phyloP scores from a whole-genome alignment of 768 basidiomycete genomes.

The Lactarius pseudohatsudake region DNA sequence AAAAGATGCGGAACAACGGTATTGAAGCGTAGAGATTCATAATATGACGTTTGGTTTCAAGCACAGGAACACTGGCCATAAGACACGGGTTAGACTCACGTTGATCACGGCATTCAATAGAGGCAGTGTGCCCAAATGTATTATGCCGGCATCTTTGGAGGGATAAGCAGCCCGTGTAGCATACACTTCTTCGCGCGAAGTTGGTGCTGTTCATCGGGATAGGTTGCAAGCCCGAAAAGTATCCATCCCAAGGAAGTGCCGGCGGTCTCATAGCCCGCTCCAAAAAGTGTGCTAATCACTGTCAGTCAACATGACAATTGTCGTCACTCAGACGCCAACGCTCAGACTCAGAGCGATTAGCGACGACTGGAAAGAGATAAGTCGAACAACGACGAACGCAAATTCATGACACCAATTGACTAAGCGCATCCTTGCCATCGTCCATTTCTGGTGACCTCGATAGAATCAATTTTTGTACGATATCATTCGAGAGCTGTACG shows the following conservation, averaged over 20 bases:
- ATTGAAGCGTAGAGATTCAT: conserved; percentile 33
- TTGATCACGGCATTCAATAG: conserved; percentile 25
- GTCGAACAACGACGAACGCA: background rate
- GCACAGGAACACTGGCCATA: background rate
- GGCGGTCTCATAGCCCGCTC: conserved; percentile 23
- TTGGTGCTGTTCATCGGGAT: conserved; percentile 15
- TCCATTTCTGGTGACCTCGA: conserved; percentile 1
- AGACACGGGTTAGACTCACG: conserved; percentile 15
- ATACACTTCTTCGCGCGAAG: conserved; percentile 28
- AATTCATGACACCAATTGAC: conserved; percentile 15
- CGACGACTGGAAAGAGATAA: conserved; percentile 11
- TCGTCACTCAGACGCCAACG: conserved; percentile 14
- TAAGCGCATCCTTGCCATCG: conserved; percentile 20
- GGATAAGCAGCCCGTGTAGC: conserved; percentile 4
- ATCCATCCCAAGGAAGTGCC: conserved; percentile 23
- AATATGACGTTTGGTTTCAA: conserved; percentile 5
- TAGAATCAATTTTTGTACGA: conserved; percentile 19
- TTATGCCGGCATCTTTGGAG: background rate
- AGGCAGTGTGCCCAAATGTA: conserved; percentile 14
- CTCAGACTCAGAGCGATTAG: conserved; percentile 16
- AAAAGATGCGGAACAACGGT: conserved; percentile 27
- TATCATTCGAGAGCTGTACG: conserved; percentile 13
- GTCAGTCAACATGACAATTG: background rate
- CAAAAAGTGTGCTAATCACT: conserved; percentile 21
- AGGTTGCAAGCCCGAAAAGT: conserved; percentile 20